Conservation (phyloP, 2,329 filamentous ascomycete genomes). For the Cladosporium sp. region DNA sequence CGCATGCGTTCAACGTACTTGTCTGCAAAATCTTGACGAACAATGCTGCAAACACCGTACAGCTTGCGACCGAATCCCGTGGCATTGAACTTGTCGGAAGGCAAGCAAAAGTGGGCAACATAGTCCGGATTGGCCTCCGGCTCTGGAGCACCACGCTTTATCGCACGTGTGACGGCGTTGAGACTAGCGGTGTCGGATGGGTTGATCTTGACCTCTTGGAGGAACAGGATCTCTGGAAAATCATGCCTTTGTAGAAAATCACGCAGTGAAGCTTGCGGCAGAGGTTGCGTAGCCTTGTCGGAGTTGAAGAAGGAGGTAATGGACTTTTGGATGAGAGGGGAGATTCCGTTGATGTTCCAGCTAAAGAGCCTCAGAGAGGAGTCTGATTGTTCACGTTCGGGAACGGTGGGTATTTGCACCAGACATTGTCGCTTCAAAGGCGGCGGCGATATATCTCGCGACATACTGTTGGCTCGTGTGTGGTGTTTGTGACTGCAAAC, state of each 20-base stretch:
- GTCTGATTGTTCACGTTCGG: neutral
- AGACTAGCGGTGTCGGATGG: slow-evolving; percentile 43
- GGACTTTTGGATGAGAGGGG: slow-evolving; percentile 44
- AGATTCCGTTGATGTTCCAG: slow-evolving; percentile 54
- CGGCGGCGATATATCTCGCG: slow-evolving; percentile 35
- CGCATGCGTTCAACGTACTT: slow-evolving; percentile 37
- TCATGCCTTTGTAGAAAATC: slow-evolving; percentile 48
- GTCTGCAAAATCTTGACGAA: slow-evolving; percentile 48
- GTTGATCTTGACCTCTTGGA: slow-evolving; percentile 56
- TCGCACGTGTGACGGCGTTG: slow-evolving; percentile 43
- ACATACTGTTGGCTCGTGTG: slow-evolving; percentile 3
- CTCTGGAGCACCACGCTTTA: slow-evolving; percentile 27
- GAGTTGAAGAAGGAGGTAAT: slow-evolving; percentile 45
- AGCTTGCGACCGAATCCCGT: slow-evolving; percentile 53
- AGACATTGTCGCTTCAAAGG: slow-evolving; percentile 33
- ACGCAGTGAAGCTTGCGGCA: slow-evolving; percentile 39
- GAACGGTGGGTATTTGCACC: neutral
- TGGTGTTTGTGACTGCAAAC: neutral
- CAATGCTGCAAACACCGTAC: slow-evolving; percentile 55
- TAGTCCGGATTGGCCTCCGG: slow-evolving; percentile 42
- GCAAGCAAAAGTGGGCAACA: slow-evolving; percentile 49
- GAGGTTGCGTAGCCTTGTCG: slow-evolving; percentile 21
- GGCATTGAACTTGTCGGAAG: slow-evolving; percentile 53
- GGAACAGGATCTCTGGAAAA: slow-evolving; percentile 49
- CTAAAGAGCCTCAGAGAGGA: slow-evolving; percentile 43